Evolutionary conservation across 495 filamentous ascomycete species (phyloP).

Genomic region (Choiromyces venosus): DNA sequence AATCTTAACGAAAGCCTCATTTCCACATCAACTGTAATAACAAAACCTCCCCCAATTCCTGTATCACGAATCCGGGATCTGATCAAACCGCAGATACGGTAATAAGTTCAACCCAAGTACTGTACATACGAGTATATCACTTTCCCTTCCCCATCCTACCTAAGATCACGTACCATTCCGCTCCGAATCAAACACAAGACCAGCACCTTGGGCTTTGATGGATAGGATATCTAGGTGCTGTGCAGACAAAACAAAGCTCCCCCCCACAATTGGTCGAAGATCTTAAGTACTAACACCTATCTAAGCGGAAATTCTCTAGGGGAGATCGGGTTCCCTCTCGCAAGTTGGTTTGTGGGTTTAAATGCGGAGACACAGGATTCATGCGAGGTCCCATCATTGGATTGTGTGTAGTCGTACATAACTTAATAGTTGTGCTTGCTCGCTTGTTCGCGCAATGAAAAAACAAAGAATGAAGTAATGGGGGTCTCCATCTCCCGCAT

Average conservation of each 20-base stretch:
- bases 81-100: neutral
- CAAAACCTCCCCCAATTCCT: neutral
- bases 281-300: neutral
- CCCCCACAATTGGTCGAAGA: neutral
- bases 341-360: neutral
- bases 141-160: neutral
- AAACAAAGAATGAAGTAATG: neutral
- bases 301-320: neutral
- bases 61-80: constrained; percentile 1
- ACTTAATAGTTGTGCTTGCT: neutral
- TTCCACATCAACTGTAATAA: neutral
- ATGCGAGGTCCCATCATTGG: neutral
- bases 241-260: neutral
- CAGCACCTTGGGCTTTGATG: neutral
- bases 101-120: neutral
- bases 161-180: neutral
- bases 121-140: too few species aligned
- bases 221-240: constrained; percentile 1
- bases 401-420: neutral
- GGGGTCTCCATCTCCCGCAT: neutral
- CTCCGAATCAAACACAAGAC: neutral
- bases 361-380: neutral
- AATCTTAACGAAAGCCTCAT: neutral
- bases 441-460: neutral
- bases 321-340: neutral